Evolutionary conservation across 371 early-diverging fungal genomes (phyloP).

Genomic region (Neoconidiobolus thromboides): DNA sequence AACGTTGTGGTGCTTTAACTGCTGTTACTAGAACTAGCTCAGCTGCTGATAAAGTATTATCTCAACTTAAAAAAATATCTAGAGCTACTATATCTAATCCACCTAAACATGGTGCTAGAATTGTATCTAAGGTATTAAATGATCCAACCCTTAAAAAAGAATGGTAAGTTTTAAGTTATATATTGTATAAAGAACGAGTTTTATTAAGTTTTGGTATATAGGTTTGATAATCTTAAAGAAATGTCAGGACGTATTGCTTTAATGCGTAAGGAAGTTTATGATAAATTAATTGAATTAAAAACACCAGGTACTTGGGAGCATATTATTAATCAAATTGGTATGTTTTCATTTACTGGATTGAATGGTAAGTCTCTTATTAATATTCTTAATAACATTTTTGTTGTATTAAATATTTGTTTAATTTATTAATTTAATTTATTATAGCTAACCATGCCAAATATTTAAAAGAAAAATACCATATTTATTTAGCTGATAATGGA

Average conservation of each 20-base stretch:
- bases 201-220: conserved; percentile 7
- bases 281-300: conserved; percentile 34
- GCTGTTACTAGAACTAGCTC: conserved; percentile 38
- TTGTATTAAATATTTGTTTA: not conserved
- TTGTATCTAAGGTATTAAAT: conserved; percentile 69
- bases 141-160: conserved; percentile 53
- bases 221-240: conserved; percentile 37
- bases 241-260: conserved; percentile 79
- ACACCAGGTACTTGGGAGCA: conserved; percentile 93
- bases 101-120: conserved; percentile 73
- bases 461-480: conserved; percentile 65
- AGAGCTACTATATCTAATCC: conserved; percentile 79
- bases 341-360: conserved; percentile 91
- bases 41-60: conserved; percentile 30
- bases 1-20: conserved; percentile 74
- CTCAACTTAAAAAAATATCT: conserved; percentile 65
- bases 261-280: conserved; percentile 58
- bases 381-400: not conserved
- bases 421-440: conserved; percentile 1
- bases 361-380: conserved; percentile 16
- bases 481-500: conserved; percentile 85
- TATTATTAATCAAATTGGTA: conserved; percentile 86
- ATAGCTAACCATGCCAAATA: conserved; percentile 42
- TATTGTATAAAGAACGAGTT: not conserved
- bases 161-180: conserved; percentile 30